Evolutionary conservation across 2,329 filamentous ascomycete genomes (phyloP).

Genomic region (Eurotiales sp.): DNA sequence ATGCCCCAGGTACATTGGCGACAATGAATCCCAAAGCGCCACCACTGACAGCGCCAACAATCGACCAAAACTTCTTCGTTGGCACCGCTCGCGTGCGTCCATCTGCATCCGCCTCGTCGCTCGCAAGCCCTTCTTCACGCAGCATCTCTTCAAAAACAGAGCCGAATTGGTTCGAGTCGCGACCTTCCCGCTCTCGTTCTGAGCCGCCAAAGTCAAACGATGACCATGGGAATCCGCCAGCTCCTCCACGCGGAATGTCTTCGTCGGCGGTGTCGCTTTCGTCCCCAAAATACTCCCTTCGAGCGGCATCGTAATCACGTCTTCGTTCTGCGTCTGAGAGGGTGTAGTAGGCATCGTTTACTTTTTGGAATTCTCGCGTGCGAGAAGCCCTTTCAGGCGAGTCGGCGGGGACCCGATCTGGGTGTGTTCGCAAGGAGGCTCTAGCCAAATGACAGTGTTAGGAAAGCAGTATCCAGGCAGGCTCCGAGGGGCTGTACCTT

Average conservation of each 20-base stretch:
- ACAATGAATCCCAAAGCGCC: slow-evolving; percentile 92
- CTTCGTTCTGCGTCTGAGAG: slow-evolving; percentile 75
- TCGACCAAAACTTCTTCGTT: slow-evolving; percentile 77
- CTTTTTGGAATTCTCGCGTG: slow-evolving; percentile 84
- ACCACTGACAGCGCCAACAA: slow-evolving; percentile 81
- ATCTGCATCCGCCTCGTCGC: slow-evolving; percentile 56
- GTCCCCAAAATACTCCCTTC: slow-evolving; percentile 52
- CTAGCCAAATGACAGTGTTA: slow-evolving; percentile 39
- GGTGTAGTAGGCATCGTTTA: slow-evolving; percentile 91
- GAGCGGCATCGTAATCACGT: slow-evolving; percentile 77
- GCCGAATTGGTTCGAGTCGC: slow-evolving; percentile 74
- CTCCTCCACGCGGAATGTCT: slow-evolving; percentile 43
- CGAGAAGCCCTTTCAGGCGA: slow-evolving; percentile 77
- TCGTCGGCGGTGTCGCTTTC: slow-evolving; percentile 48
- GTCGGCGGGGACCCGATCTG: slow-evolving; percentile 79
- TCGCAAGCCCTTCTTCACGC: slow-evolving; percentile 74
- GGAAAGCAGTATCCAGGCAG: slow-evolving; percentile 7
- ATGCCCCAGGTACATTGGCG: slow-evolving; percentile 81
- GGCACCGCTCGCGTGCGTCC: slow-evolving; percentile 40
- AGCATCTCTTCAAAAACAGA: slow-evolving; percentile 88
- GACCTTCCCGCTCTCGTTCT: slow-evolving; percentile 29
- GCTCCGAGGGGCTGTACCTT: slow-evolving; percentile 49
- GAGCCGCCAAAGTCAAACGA: slow-evolving; percentile 58
- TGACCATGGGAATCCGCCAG: slow-evolving; percentile 71
- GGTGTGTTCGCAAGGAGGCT: slow-evolving; percentile 86